Base-by-base conservation (phyloP, 495 filamentous ascomycete genomes). In the Aspergillus saccharolyticus region DNA sequence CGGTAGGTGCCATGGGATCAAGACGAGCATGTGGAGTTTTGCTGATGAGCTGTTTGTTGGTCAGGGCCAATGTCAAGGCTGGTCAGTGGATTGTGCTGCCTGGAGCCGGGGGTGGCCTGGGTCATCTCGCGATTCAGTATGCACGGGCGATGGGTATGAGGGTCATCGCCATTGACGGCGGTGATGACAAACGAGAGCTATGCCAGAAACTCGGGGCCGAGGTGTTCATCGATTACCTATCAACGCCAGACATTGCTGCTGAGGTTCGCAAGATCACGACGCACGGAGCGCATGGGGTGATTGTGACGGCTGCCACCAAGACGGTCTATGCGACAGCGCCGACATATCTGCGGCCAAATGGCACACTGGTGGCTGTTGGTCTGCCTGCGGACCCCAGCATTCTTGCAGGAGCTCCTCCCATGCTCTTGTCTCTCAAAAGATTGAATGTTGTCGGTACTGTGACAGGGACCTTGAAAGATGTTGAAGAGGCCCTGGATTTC, bases 21-120 rank as follows among this genome's bases (percentile, higher is more conserved):
- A 30, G 22, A n/a, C 14, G 14, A 18, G 7, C 9, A 10, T 30
- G 21, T 16, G 4, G 21, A 17, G 20, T 12, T 14, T 3, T n/a
- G 12, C 47, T 50, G 14, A 30, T 5, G 15, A 28, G 3, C 5
- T 49, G 33, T 15, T 2, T 49, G 46, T 28, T 28, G 47, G 6
- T 30, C 25, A 50, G 47, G 15, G 21, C 47, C 22, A 50, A 50
- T 18, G 47, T 50, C 20, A 50, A 50, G 24, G 47, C 47, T 28
- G 86, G 85, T 3, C 72, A 86, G 45, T 86, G 78, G 78, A 79
- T 87, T 6, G 83, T 85, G 0, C 80, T 74, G 22, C 68, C 71
- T 2, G 71, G 67, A 9, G 67, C 72, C 2, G 85, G 85, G 42
- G 85, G 84, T 44, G 84, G 85, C 16, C 76, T 88, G 5, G 85